Percentiles rank a stretch among this genome's conserved stretches.
Evolutionary conservation across 2,329 filamentous ascomycete species (phyloP).

Genomic region (Biscogniauxia mediterranea): DNA sequence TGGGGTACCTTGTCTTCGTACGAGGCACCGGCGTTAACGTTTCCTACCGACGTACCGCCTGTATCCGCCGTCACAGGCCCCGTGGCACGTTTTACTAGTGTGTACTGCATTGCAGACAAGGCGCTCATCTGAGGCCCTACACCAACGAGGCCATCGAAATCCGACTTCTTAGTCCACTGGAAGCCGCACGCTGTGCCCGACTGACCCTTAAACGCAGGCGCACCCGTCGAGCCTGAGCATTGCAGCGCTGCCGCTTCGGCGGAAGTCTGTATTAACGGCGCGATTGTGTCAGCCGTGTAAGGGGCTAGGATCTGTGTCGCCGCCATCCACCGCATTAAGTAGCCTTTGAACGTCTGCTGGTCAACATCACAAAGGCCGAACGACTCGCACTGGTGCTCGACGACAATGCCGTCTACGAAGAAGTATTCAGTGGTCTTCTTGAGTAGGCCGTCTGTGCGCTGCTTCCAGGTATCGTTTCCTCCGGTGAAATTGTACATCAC

Average conservation of each 20-base stretch:
- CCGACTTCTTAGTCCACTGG: constrained; percentile 52
- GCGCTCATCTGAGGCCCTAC: constrained; percentile 71
- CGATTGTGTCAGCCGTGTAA: constrained; percentile 47
- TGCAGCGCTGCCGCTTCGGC: constrained; percentile 51
- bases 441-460: constrained; percentile 58
- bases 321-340: constrained; percentile 66
- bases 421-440: constrained; percentile 52
- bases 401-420: constrained; percentile 55
- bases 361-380: constrained; percentile 63
- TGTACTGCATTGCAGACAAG: constrained; percentile 61
- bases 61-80: constrained; percentile 50
- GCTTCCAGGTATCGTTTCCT: constrained; percentile 50
- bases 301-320: constrained; percentile 54
- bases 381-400: constrained; percentile 66
- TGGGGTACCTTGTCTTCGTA: constrained; percentile 23
- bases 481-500: constrained; percentile 63
- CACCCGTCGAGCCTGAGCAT: constrained; percentile 47
- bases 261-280: constrained; percentile 48
- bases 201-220: constrained; percentile 47
- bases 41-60: constrained; percentile 58
- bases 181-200: constrained; percentile 66
- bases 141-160: constrained; percentile 59
- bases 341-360: constrained; percentile 75
- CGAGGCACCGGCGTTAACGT: constrained; percentile 45
- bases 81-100: constrained; percentile 42